Percentiles rank a stretch among this genome's conserved stretches.
These are phyloP conservation scores for Tetracladium marchalianum DNA, from an alignment of 495 filamentous ascomycete genomes.

Conservation along the genomic window DNA sequence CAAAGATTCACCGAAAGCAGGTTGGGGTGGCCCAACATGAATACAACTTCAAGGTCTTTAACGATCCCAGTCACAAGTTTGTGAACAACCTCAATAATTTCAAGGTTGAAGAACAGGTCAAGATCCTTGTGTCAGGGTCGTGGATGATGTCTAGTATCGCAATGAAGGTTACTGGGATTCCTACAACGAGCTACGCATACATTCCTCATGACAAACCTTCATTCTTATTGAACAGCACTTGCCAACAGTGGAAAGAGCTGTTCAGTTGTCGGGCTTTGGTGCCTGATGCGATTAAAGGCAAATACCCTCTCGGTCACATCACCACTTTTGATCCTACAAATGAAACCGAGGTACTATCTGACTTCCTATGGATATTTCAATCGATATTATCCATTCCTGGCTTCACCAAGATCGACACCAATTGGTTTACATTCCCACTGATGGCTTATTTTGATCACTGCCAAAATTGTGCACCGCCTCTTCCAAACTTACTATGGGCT, in stretches of 20 bases:
- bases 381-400: slow-evolving; percentile 13
- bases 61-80: no score
- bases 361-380: slow-evolving; percentile 28
- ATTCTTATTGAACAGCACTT: neutral
- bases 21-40: neutral
- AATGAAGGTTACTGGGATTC: no score
- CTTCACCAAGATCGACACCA: neutral
- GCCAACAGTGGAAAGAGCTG: neutral
- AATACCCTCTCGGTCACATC: no score
- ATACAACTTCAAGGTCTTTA: no score
- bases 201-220: neutral
- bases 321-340: neutral
- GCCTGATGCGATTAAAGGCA: neutral
- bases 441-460: slow-evolving; percentile 7
- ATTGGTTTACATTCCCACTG: slow-evolving; percentile 2
- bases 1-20: neutral
- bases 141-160: no score
- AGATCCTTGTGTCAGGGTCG: no score
- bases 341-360: neutral
- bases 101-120: no score
- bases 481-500: slow-evolving; percentile 24
- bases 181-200: no score
- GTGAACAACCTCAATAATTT: no score
- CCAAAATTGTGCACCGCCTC: slow-evolving; percentile 24
- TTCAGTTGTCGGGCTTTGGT: neutral